Base-by-base conservation (phyloP, 192 early-diverging fungal genomes). In the Rhizoclosmatium sp. region DNA sequence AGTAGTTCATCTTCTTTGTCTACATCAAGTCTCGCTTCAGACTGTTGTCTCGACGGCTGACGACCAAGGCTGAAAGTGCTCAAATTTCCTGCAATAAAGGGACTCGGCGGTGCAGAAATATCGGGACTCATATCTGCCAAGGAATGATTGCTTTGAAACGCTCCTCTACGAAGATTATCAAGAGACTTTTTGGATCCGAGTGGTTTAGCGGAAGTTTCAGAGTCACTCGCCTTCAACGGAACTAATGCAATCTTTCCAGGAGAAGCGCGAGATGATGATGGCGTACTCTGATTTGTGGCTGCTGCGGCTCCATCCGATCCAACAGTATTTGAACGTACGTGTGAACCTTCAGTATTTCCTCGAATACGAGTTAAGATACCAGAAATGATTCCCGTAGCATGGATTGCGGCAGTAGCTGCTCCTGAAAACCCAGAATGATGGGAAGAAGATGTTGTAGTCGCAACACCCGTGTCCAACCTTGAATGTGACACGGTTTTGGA, bases 341-440 rank as follows among this genome's bases (percentile, higher is more conserved):
- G 21, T 23, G 67, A 23, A 47, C 46, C 67, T 12, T 54, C 51
- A 10, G 75, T 76, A 14, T 56, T 40, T 51, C 75, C 75, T 12
- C 75, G 42, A 14, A 45, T 76, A 14, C 75, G 61, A 5, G 46
- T 49, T 19, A 76, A 56, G 19, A 76, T 14, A 31, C 75, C 75
- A 66, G 45, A 23, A 39, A 76, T 75, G 4, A 49, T 4, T 14
- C 48, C 59, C 7, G 73, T 5, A 69, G 67, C 69, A 45, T 10
- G 21, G 12, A 14, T 39, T 5, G 19, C 23, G 40, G n/a, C 31
- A 47, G 64, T 7, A 5, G 40, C 59, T 31, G 72, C 44, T 62
- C 16, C 45, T 61, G 23, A 21, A 47, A 7, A n/a, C 21, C 66
- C 66, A 47, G 16, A 31, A 9, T 3, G 12, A 10, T 4, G 31